Conservation (phyloP, 306 rosid species). For the Malus domestica region DNA sequence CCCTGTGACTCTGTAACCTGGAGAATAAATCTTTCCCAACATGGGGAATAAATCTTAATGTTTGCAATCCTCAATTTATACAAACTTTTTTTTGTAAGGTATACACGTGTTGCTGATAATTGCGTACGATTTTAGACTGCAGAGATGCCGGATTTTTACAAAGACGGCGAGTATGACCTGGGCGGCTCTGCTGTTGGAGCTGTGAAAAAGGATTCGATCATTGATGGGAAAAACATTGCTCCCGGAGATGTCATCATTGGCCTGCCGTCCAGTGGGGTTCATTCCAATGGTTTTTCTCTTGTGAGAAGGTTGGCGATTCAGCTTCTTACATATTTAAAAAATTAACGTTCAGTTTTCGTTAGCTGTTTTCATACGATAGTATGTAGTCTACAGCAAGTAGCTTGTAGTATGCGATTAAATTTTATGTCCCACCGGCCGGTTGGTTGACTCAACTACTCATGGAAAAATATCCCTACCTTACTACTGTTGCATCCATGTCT, state of each 20-base stretch:
- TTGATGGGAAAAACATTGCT: slow-evolving; percentile 59
- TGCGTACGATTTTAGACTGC: slow-evolving; percentile 54
- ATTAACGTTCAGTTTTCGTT: too few species aligned
- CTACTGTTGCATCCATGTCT: background rate
- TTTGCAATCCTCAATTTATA: too few species aligned
- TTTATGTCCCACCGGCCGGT: background rate
- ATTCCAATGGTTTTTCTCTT: slow-evolving; percentile 89
- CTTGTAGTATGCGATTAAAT: too few species aligned
- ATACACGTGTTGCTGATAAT: background rate
- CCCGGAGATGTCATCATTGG: slow-evolving; percentile 77
- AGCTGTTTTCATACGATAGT: too few species aligned
- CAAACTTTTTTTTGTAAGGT: too few species aligned
- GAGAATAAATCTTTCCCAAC: background rate
- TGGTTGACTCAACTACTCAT: background rate
- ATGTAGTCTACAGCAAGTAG: too few species aligned
- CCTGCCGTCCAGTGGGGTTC: slow-evolving; percentile 89
- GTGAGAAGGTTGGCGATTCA: slow-evolving; percentile 59
- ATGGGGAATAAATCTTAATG: too few species aligned
- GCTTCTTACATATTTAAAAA: too few species aligned
- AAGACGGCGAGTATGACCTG: slow-evolving; percentile 81
- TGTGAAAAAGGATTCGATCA: slow-evolving; percentile 66
- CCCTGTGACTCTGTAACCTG: background rate
- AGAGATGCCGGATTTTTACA: slow-evolving; percentile 91
- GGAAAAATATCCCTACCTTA: background rate
- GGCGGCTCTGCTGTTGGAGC: slow-evolving; percentile 90